These are phyloP conservation scores for Ensete glaucum DNA, from an alignment of 176 grass and related monocot species.

Conservation along the genomic window DNA sequence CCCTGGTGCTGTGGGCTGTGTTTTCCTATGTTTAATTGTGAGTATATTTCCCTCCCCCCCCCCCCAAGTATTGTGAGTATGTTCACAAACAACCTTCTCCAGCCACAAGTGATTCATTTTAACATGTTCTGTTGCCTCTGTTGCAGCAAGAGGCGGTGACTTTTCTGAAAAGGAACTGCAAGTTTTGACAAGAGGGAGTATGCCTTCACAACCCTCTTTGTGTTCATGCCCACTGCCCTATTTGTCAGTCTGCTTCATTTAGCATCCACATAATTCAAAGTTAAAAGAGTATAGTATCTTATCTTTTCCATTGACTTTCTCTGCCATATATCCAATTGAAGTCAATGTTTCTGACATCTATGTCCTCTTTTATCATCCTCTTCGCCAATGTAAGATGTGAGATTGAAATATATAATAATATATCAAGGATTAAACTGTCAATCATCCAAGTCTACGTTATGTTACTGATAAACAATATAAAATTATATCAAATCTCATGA, in stretches of 20 bases:
- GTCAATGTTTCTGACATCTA: neutral
- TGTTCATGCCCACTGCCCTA: neutral
- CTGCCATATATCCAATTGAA: neutral
- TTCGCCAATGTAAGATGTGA: neutral
- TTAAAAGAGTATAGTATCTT: no score
- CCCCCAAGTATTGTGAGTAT: neutral
- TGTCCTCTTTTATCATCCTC: neutral
- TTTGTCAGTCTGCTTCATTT: neutral
- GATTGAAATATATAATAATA: neutral
- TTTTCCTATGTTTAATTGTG: slow-evolving; percentile 88
- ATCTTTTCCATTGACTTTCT: neutral
- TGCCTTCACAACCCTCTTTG: neutral
- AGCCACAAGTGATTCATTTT: slow-evolving; percentile 7
- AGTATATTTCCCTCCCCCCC: slow-evolving; percentile 23
- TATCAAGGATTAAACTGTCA: neutral
- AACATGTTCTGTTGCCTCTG: slow-evolving; percentile 17
- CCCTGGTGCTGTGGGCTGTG: slow-evolving; percentile 67
- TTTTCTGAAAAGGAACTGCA: slow-evolving; percentile 84
- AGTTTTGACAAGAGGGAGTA: slow-evolving; percentile 48
- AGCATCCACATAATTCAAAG: neutral
- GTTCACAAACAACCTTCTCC: neutral
- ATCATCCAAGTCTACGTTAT: no score
- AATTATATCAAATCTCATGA: no score
- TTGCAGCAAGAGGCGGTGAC: slow-evolving; percentile 86
- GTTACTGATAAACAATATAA: no score